Percentiles rank a stretch among this genome's conserved stretches.
These are phyloP conservation scores for Sclerotinia sclerotiorum DNA, from an alignment of 2,329 filamentous ascomycete species.

Conservation along the genomic window DNA sequence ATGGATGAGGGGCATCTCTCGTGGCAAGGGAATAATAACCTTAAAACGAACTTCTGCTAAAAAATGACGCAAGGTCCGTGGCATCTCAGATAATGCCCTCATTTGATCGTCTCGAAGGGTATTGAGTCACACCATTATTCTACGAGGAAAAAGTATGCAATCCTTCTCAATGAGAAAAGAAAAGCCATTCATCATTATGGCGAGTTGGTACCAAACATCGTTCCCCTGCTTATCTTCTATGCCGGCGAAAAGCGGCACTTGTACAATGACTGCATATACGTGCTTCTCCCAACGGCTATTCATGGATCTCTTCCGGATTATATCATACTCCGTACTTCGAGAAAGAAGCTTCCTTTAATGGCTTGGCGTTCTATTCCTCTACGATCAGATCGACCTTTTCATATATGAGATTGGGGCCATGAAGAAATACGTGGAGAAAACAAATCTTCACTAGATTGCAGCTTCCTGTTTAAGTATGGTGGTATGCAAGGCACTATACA, in stretches of 20 bases:
- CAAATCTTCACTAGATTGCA: conserved; percentile 2
- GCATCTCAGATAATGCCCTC: neutral
- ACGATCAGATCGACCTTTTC: neutral
- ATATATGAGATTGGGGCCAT: neutral
- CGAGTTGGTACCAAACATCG: neutral
- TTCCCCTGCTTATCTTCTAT: neutral
- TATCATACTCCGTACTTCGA: conserved; percentile 7
- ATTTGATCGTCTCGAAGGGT: neutral
- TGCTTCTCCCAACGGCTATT: neutral
- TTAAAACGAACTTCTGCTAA: too few relatives aligned
- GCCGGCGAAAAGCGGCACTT: neutral
- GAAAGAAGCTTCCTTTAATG: conserved; percentile 1
- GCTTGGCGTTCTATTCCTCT: neutral
- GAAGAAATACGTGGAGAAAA: conserved; percentile 8
- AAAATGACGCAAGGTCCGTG: neutral
- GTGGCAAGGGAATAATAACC: neutral
- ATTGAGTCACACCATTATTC: neutral
- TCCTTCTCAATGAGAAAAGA: neutral
- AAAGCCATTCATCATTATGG: neutral
- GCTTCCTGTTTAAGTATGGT: conserved; percentile 22
- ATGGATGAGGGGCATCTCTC: neutral
- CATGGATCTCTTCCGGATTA: neutral
- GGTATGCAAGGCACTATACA: conserved; percentile 12
- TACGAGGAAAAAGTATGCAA: neutral
- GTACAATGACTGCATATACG: neutral